A percentile compares a stretch with the other conserved stretches of the same genome.
Conservation (phyloP, 2,329 filamentous ascomycete genomes). For the Daldinia eschscholtzii region DNA sequence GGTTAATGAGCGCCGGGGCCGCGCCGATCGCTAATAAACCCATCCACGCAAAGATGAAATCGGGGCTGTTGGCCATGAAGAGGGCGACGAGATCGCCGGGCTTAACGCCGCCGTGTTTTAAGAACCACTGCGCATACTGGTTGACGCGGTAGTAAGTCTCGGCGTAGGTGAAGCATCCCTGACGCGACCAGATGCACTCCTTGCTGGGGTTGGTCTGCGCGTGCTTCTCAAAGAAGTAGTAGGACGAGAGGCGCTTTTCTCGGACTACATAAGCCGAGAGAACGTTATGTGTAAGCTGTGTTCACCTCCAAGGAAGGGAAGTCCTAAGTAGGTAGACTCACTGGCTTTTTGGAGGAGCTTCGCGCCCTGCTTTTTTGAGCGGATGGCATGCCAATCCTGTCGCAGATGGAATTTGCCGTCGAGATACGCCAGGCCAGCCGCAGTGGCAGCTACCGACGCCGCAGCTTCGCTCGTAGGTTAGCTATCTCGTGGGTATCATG, state of each 20-base stretch:
- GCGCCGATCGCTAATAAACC: slow-evolving; percentile 75
- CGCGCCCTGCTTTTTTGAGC: slow-evolving; percentile 56
- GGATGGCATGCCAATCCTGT: slow-evolving; percentile 69
- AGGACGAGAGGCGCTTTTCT: slow-evolving; percentile 69
- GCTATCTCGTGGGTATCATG: background rate
- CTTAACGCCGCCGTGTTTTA: slow-evolving; percentile 69
- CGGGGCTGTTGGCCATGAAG: slow-evolving; percentile 75
- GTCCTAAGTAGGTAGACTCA: slow-evolving; percentile 49
- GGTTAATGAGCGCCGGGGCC: slow-evolving; percentile 78
- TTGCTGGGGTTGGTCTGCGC: slow-evolving; percentile 65
- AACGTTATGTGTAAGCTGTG: slow-evolving; percentile 25
- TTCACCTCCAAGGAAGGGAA: background rate
- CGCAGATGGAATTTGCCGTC: slow-evolving; percentile 77
- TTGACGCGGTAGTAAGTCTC: slow-evolving; percentile 68
- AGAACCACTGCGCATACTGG: slow-evolving; percentile 73
- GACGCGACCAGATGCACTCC: slow-evolving; percentile 76
- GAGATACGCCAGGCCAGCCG: slow-evolving; percentile 66
- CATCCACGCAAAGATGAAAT: slow-evolving; percentile 76
- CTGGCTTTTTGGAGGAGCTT: slow-evolving; percentile 63
- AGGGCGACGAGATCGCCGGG: slow-evolving; percentile 73
- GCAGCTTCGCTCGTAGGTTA: slow-evolving; percentile 41
- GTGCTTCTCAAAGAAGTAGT: slow-evolving; percentile 73
- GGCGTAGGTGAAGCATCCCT: slow-evolving; percentile 69
- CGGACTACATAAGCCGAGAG: slow-evolving; percentile 54
- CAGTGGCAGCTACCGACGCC: slow-evolving; percentile 52